phyloP scores from a whole-genome alignment of 768 basidiomycete species.

The Neoboletus brunneissimus region DNA sequence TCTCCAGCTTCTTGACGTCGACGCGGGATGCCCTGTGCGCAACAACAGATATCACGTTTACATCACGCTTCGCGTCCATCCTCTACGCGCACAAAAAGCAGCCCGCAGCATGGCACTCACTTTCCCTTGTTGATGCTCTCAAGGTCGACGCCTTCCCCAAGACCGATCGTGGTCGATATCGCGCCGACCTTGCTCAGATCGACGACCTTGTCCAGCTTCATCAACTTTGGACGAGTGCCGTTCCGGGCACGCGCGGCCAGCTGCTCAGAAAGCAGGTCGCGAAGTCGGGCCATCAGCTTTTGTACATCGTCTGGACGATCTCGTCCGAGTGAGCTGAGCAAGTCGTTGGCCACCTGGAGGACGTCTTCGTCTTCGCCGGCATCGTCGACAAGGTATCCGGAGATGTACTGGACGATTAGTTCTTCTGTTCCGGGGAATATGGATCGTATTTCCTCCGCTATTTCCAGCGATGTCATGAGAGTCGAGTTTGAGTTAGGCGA shows the following conservation, averaged over 20 bases:
- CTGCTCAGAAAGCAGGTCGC: conserved; percentile 62
- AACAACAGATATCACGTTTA: conserved; percentile 4
- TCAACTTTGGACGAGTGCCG: conserved; percentile 60
- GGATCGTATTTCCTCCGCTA: conserved; percentile 74
- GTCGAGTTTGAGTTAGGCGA: background rate
- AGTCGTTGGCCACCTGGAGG: conserved; percentile 67
- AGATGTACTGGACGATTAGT: conserved; percentile 79
- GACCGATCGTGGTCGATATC: conserved; percentile 75
- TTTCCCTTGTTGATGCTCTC: conserved; percentile 95
- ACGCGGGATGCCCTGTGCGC: conserved; percentile 76
- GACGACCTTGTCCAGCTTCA: conserved; percentile 82
- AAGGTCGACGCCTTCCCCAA: conserved; percentile 82
- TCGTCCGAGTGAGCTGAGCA: conserved; percentile 76
- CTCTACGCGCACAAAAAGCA: background rate
- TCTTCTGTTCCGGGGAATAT: conserved; percentile 78
- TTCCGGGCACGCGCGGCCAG: conserved; percentile 56
- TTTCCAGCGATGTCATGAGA: conserved; percentile 68
- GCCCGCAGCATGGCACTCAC: conserved; percentile 41
- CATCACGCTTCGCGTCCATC: background rate
- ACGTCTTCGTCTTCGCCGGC: conserved; percentile 87
- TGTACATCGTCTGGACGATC: conserved; percentile 56
- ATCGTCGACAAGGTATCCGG: conserved; percentile 87
- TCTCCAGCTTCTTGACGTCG: conserved; percentile 93
- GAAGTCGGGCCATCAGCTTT: conserved; percentile 63
- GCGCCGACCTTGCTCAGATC: conserved; percentile 79